These are phyloP conservation scores for Annulohypoxylon nitens DNA, from an alignment of 495 filamentous ascomycete genomes.

Conservation along the genomic window DNA sequence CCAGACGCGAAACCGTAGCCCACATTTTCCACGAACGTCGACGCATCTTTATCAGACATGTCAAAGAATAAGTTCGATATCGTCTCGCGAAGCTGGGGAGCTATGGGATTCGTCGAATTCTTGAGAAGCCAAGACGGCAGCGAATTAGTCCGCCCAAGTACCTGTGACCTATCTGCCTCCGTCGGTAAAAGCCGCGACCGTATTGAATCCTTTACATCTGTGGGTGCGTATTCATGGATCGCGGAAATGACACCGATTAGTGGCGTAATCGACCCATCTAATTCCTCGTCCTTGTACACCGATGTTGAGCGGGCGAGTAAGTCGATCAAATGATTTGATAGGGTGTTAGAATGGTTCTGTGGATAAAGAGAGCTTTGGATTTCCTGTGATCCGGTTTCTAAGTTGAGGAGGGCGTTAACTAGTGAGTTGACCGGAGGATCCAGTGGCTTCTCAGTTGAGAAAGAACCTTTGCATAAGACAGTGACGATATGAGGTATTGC, in stretches of 20 bases:
- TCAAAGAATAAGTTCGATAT: slow-evolving; percentile 88
- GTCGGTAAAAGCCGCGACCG: slow-evolving; percentile 78
- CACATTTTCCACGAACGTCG: slow-evolving; percentile 80
- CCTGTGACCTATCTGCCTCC: slow-evolving; percentile 79
- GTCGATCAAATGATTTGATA: slow-evolving; percentile 77
- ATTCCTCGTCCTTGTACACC: slow-evolving; percentile 70
- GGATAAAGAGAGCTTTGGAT: slow-evolving; percentile 72
- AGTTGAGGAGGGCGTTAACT: slow-evolving; percentile 83
- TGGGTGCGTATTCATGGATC: slow-evolving; percentile 79
- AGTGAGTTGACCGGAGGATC: slow-evolving; percentile 67
- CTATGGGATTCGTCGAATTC: slow-evolving; percentile 78
- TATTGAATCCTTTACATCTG: slow-evolving; percentile 71
- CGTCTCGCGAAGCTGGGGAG: slow-evolving; percentile 77
- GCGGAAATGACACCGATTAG: slow-evolving; percentile 78
- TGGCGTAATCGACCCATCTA: slow-evolving; percentile 77
- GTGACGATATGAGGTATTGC: slow-evolving; percentile 80
- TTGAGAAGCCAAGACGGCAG: slow-evolving; percentile 83
- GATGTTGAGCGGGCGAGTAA: slow-evolving; percentile 77
- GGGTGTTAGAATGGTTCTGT: slow-evolving; percentile 67
- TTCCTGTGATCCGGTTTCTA: slow-evolving; percentile 69
- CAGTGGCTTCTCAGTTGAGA: slow-evolving; percentile 53
- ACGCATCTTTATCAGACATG: slow-evolving; percentile 80
- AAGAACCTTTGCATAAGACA: slow-evolving; percentile 67
- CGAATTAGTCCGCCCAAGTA: slow-evolving; percentile 80
- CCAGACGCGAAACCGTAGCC: slow-evolving; percentile 95